Evolutionary conservation across 1,284 basidiomycete species (phyloP), one percentile per base, ranked within the genome.

Genomic region (Malassezia sp.): DNA sequence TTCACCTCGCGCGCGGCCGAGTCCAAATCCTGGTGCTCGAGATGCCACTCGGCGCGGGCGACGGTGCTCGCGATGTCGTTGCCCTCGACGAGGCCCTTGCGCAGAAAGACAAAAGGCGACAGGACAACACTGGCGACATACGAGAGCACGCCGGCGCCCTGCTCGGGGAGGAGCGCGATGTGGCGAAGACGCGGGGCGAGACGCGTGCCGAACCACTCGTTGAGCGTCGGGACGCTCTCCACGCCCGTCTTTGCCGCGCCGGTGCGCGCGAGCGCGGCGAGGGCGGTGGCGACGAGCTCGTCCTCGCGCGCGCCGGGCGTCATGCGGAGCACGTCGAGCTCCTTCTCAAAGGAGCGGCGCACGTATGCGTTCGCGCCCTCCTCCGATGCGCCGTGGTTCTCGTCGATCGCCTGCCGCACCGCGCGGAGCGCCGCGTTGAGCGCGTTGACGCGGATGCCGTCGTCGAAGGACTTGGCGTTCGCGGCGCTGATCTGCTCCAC

Each of bases 21-120:
- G 61, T 96, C 90, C 56, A 99, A 74, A 67, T 96, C 85, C 76
- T 91, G 89, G 73, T 89, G 83, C 53, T 83, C 83, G 63, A 97
- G 73, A 67, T 84, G 80, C 72, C 84, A 81, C 73, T 93, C 86
- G n/a, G 88, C 88, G 43, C 91, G 75, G 3, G 89, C 81, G 31
- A 99, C 71, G 37, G 87, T 80, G 62, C 84, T 85, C 46, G 87
- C 75, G 22, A 90, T 84, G 70, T 96, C 91, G 39, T 79, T 73
- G 11, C 89, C 89, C 33, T 80, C 74, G 17, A 84, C 71, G 41
- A 73, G 69, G 8, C 75, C 75, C 3, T 84, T 82, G 45, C 82
- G 80, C 45, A 82, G 76, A 76, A 96, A 91, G 47, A 81, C 76
- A 59, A 95, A 76, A 33, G 80, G 77, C 20, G 83, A 83, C 47